Evolutionary conservation across 768 basidiomycete species (phyloP).

Genomic region (Cystobasidium onofrii): DNA sequence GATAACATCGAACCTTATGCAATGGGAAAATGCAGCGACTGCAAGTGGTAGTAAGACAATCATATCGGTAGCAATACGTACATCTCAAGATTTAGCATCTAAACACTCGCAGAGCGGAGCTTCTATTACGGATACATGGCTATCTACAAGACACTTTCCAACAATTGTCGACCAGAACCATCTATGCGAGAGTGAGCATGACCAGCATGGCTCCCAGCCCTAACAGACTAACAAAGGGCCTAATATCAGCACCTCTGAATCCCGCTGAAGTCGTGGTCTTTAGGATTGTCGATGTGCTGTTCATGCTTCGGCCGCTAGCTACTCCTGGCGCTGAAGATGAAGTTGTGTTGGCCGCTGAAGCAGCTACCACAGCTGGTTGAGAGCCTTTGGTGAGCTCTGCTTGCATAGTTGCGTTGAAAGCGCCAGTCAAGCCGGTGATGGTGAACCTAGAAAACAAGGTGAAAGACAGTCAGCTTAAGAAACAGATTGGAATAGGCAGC

Average conservation of each 20-base stretch:
- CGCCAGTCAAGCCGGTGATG: slow-evolving; percentile 7
- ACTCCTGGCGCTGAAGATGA: not conserved
- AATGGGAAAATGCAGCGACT: no score
- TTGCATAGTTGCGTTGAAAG: slow-evolving; percentile 10
- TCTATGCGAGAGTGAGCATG: not conserved
- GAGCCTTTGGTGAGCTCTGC: not conserved
- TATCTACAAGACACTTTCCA: no score
- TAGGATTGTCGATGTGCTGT: not conserved
- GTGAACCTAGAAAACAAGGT: not conserved
- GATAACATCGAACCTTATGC: no score
- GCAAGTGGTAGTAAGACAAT: no score
- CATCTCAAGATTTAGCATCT: no score
- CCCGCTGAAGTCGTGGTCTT: not conserved
- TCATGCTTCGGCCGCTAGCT: not conserved
- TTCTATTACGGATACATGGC: no score
- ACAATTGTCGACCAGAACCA: not conserved
- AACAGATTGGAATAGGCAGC: not conserved
- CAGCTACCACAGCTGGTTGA: not conserved
- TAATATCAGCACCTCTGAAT: not conserved
- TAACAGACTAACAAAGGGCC: not conserved
- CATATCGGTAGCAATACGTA: no score
- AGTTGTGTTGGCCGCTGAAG: not conserved
- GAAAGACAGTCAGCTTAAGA: not conserved
- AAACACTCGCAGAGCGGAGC: no score
- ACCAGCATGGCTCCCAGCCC: not conserved